Percentiles rank a stretch among this genome's conserved stretches.
Conservation (phyloP, 192 early-diverging fungal genomes). For the Neocallimastix lanati region DNA sequence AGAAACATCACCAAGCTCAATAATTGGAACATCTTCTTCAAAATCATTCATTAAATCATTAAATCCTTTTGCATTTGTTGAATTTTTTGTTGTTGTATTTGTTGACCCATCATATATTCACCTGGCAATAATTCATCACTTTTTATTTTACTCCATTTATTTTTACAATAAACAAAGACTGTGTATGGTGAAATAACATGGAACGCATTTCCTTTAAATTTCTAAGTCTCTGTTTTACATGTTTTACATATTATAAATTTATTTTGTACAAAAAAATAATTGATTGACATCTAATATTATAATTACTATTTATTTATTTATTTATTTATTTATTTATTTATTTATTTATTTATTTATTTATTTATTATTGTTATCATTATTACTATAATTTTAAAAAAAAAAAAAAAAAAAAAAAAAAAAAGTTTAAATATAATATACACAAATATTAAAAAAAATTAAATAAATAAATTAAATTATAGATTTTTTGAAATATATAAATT, state of each 20-base stretch:
- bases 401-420: too few relatives aligned
- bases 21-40: constrained; percentile 73
- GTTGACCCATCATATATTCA: too few relatives aligned
- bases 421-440: too few relatives aligned
- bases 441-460: neutral
- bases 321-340: too few relatives aligned
- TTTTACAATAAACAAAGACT: constrained; percentile 59
- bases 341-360: too few relatives aligned
- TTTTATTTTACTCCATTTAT: constrained; percentile 53
- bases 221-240: constrained; percentile 66
- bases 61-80: constrained; percentile 19
- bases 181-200: constrained; percentile 81
- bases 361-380: too few relatives aligned
- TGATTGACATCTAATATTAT: too few relatives aligned
- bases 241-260: too few relatives aligned
- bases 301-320: too few relatives aligned
- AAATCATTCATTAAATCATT: constrained; percentile 31
- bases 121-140: constrained; percentile 87
- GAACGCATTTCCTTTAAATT: constrained; percentile 91
- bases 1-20: constrained; percentile 97
- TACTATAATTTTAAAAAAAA: too few relatives aligned
- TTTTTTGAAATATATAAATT: too few relatives aligned
- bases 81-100: constrained; percentile 7
- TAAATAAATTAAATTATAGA: neutral
- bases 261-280: too few relatives aligned